phyloP scores from a whole-genome alignment of 176 grass and related monocot species.

The Oryza punctata region DNA sequence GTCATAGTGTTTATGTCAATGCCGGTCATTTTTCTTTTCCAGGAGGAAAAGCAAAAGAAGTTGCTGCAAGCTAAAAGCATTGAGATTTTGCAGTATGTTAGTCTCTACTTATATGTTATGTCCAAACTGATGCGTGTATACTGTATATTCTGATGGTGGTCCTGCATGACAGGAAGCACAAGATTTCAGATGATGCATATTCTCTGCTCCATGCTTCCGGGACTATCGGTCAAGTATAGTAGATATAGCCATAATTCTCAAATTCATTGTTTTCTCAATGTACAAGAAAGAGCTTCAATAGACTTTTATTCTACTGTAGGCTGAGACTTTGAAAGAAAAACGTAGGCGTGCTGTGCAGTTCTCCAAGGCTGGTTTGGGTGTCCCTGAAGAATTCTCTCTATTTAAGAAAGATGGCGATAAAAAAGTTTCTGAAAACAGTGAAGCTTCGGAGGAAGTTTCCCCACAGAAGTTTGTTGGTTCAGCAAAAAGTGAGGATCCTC shows the following conservation, averaged over 20 bases:
- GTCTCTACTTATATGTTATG: slow-evolving; percentile 11
- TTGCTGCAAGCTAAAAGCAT: slow-evolving; percentile 68
- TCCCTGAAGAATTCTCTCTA: slow-evolving; percentile 64
- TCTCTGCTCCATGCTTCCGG: slow-evolving; percentile 83
- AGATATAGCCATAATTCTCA: background rate
- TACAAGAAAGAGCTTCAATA: slow-evolving; percentile 7
- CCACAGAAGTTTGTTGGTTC: slow-evolving; percentile 16
- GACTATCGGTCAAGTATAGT: slow-evolving; percentile 80
- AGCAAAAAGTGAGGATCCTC: slow-evolving; percentile 25
- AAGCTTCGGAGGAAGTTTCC: slow-evolving; percentile 10
- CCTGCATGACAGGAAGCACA: slow-evolving; percentile 63
- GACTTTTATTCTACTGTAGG: slow-evolving; percentile 46
- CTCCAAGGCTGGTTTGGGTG: slow-evolving; percentile 76
- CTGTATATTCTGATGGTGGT: slow-evolving; percentile 24
- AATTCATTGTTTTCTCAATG: slow-evolving; percentile 14
- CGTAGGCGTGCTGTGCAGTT: slow-evolving; percentile 65
- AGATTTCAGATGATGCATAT: slow-evolving; percentile 66
- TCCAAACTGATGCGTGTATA: background rate
- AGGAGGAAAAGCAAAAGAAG: slow-evolving; percentile 91
- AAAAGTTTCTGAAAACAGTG: slow-evolving; percentile 38
- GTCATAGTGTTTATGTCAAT: slow-evolving; percentile 1
- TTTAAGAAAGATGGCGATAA: slow-evolving; percentile 51
- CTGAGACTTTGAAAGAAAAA: slow-evolving; percentile 86
- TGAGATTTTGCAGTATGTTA: slow-evolving; percentile 69
- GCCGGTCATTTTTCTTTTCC: background rate